These are phyloP conservation scores for Phialophora expanda DNA, from an alignment of 2,329 filamentous ascomycete species.

Conservation along the genomic window DNA sequence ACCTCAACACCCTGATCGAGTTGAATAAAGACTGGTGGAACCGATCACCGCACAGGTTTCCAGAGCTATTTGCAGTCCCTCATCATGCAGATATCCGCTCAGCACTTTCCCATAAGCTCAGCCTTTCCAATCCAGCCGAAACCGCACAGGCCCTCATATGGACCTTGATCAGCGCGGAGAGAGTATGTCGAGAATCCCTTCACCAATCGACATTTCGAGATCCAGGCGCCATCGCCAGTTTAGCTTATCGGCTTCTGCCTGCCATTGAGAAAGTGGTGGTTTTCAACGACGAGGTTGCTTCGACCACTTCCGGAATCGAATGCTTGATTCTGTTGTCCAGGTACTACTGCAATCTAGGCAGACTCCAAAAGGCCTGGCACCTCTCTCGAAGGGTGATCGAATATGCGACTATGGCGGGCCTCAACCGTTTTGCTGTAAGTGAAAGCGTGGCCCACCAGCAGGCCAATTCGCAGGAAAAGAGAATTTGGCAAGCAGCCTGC, in stretches of 20 bases:
- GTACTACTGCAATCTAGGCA: conserved; percentile 14
- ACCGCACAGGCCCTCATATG: conserved; percentile 9
- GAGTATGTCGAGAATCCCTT: background rate
- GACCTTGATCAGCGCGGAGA: conserved; percentile 13
- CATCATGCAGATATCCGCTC: background rate
- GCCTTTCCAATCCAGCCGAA: conserved; percentile 14
- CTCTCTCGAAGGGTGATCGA: conserved; percentile 9
- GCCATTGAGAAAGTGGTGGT: conserved; percentile 11
- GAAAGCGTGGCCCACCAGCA: no score
- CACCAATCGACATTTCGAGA: conserved; percentile 4
- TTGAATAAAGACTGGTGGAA: conserved; percentile 20
- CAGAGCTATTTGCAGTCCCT: conserved; percentile 22
- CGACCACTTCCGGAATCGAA: conserved; percentile 6
- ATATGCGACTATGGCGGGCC: conserved; percentile 7
- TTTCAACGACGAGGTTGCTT: conserved; percentile 12
- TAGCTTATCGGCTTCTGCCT: background rate
- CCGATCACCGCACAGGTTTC: conserved; percentile 14
- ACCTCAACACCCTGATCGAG: conserved; percentile 9
- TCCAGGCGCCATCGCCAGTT: background rate
- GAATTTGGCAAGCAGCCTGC: no score
- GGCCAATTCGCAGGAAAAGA: no score
- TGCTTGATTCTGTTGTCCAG: conserved; percentile 15
- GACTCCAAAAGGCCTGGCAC: conserved; percentile 19
- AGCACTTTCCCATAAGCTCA: conserved; percentile 7
- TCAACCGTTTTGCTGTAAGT: no score